These are phyloP conservation scores for Lasiosphaeria hispida DNA, from an alignment of 495 filamentous ascomycete genomes.

Conservation along the genomic window DNA sequence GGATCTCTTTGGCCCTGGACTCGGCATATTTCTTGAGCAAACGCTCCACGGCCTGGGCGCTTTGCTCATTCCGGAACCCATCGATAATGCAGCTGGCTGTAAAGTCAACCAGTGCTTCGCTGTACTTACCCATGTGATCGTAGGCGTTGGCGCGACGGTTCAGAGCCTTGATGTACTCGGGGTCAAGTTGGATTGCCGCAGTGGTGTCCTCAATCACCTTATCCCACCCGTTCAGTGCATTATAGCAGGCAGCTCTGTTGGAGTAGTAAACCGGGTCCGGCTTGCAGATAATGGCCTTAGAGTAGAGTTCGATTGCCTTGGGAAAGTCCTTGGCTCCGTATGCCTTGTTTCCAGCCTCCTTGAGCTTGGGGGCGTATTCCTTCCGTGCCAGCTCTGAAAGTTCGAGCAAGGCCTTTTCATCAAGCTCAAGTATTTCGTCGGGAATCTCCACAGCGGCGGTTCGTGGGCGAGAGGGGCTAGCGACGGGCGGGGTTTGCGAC, in stretches of 20 bases:
- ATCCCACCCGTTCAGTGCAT: constrained; percentile 85
- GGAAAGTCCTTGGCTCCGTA: constrained; percentile 91
- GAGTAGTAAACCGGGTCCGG: constrained; percentile 98
- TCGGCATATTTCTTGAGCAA: constrained; percentile 97
- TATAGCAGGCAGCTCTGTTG: constrained; percentile 96
- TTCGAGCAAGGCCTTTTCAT: constrained; percentile 68
- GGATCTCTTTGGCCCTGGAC: constrained; percentile 81
- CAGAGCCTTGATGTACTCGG: constrained; percentile 94
- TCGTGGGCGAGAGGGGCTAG: constrained; percentile 32
- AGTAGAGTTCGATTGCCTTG: constrained; percentile 88
- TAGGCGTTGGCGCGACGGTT: constrained; percentile 96
- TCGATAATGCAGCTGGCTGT: constrained; percentile 99
- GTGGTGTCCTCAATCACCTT: constrained; percentile 97
- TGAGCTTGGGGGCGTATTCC: constrained; percentile 83
- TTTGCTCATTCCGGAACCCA: constrained; percentile 83
- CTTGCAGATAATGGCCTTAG: constrained; percentile 93
- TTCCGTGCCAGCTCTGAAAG: constrained; percentile 75
- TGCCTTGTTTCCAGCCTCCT: constrained; percentile 93
- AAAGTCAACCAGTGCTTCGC: constrained; percentile 93
- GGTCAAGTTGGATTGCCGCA: constrained; percentile 86
- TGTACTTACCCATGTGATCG: constrained; percentile 85
- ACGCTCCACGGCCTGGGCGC: constrained; percentile 85
- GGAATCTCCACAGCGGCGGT: constrained; percentile 59
- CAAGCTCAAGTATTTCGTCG: constrained; percentile 82
- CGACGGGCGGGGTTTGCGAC: constrained; percentile 30